Evolutionary conservation across 2,329 filamentous ascomycete species (phyloP).

Genomic region (Fusarium stilboides): DNA sequence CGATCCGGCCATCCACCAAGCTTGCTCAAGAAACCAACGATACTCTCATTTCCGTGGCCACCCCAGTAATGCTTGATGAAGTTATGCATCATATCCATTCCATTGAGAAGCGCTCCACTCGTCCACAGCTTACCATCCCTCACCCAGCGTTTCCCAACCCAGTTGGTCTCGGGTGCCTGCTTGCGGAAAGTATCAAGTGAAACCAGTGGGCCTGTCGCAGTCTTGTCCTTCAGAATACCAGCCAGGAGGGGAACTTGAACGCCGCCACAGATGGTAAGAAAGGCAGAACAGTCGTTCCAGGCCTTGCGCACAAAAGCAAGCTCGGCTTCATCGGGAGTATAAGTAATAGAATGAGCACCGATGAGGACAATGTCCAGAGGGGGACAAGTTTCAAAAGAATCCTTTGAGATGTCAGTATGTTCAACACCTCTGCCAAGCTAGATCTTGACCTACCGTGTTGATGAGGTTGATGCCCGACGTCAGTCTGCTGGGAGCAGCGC

Average conservation of each 20-base stretch:
- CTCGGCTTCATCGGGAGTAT: conserved; percentile 54
- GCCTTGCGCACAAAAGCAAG: conserved; percentile 56
- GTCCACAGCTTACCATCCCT: conserved; percentile 58
- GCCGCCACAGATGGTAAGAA: conserved; percentile 59
- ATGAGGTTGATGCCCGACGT: conserved; percentile 50
- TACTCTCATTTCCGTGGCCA: conserved; percentile 21
- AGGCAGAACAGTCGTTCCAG: conserved; percentile 55
- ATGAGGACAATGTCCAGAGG: conserved; percentile 60
- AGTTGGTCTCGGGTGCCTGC: conserved; percentile 51
- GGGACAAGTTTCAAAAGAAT: conserved; percentile 58
- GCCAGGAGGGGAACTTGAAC: conserved; percentile 52
- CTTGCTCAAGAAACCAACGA: conserved; percentile 42
- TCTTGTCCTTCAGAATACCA: conserved; percentile 57
- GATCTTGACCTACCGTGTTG: conserved; percentile 47
- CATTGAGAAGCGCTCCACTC: conserved; percentile 54
- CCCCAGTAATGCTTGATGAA: conserved; percentile 53
- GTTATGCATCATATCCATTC: conserved; percentile 53
- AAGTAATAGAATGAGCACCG: conserved; percentile 53
- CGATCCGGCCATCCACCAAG: conserved; percentile 49
- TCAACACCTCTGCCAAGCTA: accelerated
- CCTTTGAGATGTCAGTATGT: conserved; percentile 40
- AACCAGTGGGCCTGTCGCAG: conserved; percentile 54
- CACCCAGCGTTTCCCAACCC: conserved; percentile 58
- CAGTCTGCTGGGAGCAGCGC: conserved; percentile 29
- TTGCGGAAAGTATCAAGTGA: conserved; percentile 49